Evolutionary conservation across 2,329 filamentous ascomycete species (phyloP).

Genomic region (Fusarium robinianum): DNA sequence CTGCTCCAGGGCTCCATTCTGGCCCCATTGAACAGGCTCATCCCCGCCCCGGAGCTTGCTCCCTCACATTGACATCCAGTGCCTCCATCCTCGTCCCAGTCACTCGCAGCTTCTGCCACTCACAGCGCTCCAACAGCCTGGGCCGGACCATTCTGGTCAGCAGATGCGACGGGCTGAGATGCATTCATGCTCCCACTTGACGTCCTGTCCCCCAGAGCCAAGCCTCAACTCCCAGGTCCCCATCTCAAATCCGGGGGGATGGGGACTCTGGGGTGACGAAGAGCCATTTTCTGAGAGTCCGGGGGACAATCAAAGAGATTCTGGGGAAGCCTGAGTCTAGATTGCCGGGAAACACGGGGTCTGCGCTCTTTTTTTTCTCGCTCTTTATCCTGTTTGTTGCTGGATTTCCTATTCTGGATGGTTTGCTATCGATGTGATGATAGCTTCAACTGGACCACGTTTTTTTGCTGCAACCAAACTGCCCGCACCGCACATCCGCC

Average conservation of each 20-base stretch:
- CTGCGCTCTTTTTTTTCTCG: slow-evolving; percentile 9
- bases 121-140: neutral
- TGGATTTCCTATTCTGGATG: neutral
- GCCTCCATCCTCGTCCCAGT: no score
- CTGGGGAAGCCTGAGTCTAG: slow-evolving; percentile 25
- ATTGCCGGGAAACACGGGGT: slow-evolving; percentile 9
- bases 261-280: slow-evolving; percentile 8
- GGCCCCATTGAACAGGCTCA: no score
- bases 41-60: no score
- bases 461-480: slow-evolving; percentile 3
- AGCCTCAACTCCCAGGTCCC: slow-evolving; percentile 23
- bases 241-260: slow-evolving; percentile 19
- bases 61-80: no score
- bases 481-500: slow-evolving; percentile 28
- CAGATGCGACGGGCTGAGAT: neutral
- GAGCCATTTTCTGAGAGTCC: slow-evolving; percentile 20
- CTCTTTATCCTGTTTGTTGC: neutral
- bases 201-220: slow-evolving; percentile 13
- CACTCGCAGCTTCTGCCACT: neutral
- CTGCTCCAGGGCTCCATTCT: no score
- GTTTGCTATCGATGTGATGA: neutral
- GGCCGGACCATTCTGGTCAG: no score
- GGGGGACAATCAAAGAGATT: slow-evolving; percentile 25
- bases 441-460: slow-evolving; percentile 6
- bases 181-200: slow-evolving; percentile 22